These are phyloP conservation scores for Jimgerdemannia flammicorona DNA, from an alignment of 192 early-diverging fungal genomes.

Conservation along the genomic window DNA sequence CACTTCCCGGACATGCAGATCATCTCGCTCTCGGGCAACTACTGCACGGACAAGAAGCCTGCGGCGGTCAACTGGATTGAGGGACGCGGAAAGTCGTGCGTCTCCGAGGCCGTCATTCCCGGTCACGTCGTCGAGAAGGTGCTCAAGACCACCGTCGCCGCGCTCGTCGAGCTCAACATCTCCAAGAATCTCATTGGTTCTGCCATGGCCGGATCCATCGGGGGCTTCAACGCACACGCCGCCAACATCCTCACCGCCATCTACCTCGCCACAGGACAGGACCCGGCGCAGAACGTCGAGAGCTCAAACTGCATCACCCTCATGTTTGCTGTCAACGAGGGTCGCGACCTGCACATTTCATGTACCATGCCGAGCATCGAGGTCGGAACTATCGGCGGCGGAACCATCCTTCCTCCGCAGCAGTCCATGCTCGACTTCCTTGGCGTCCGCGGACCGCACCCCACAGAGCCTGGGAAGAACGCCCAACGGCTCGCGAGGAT, in stretches of 20 bases:
- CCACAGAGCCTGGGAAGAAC: conserved; percentile 75
- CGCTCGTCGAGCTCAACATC: conserved; percentile 75
- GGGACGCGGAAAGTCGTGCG: conserved; percentile 91
- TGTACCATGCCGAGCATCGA: conserved; percentile 94
- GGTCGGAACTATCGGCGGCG: conserved; percentile 92
- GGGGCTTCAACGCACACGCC: conserved; percentile 93
- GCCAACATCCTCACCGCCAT: conserved; percentile 91
- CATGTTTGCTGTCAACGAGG: conserved; percentile 83
- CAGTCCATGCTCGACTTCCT: conserved; percentile 85
- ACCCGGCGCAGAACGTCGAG: conserved; percentile 95
- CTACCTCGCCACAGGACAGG: conserved; percentile 90
- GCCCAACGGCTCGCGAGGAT: conserved; percentile 83
- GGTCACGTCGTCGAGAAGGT: conserved; percentile 73
- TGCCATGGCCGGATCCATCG: conserved; percentile 89
- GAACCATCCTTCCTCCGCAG: conserved; percentile 81
- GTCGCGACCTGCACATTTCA: conserved; percentile 78
- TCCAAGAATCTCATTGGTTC: conserved; percentile 91
- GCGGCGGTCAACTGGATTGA: conserved; percentile 98
- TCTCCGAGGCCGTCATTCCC: conserved; percentile 81
- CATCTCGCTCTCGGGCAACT: conserved; percentile 86
- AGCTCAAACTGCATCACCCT: conserved; percentile 89
- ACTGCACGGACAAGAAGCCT: conserved; percentile 96
- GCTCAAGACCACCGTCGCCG: conserved; percentile 81
- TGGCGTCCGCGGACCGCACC: conserved; percentile 79
- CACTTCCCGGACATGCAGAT: conserved; percentile 73